A percentile compares a stretch with the other conserved stretches of the same genome.
phyloP scores from a whole-genome alignment of 225 moss, liverwort and hornwort species.

The Sphagnum contortum region DNA sequence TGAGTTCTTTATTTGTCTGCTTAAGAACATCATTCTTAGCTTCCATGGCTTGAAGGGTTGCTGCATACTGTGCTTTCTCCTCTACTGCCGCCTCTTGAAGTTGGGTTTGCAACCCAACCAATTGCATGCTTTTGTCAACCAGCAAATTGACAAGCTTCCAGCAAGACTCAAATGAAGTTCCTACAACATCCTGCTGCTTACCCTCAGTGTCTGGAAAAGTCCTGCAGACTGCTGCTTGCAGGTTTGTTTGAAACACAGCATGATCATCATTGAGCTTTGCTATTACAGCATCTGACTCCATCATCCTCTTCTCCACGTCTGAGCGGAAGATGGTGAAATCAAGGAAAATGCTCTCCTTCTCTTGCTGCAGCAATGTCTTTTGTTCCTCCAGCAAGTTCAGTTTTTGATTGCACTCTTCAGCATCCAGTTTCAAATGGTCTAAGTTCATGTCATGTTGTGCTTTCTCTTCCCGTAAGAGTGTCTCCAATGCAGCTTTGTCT shows the following conservation, averaged over 20 bases:
- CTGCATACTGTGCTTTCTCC: constrained; percentile 11
- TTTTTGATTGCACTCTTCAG: too few species aligned
- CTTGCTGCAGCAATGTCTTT: constrained; percentile 1
- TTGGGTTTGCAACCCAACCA: constrained; percentile 13
- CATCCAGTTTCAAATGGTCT: too few species aligned
- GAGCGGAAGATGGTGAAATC: too few species aligned
- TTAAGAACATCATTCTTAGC: constrained; percentile 2
- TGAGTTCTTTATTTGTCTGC: constrained; percentile 3
- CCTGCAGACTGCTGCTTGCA: constrained; percentile 32
- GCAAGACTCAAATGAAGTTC: constrained; percentile 23
- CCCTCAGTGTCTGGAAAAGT: constrained; percentile 27
- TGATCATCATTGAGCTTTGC: constrained; percentile 12
- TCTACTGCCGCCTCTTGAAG: constrained; percentile 6
- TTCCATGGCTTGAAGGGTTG: constrained; percentile 6
- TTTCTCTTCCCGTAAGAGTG: too few species aligned
- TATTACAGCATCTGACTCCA: background rate
- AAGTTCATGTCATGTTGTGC: too few species aligned
- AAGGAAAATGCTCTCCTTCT: too few species aligned
- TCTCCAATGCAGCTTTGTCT: constrained; percentile 4
- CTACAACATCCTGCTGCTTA: constrained; percentile 20
- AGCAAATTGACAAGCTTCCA: constrained; percentile 32
- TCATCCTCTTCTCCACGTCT: too few species aligned
- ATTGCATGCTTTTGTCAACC: constrained; percentile 22
- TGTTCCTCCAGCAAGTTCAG: constrained; percentile 1
- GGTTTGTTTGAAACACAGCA: constrained; percentile 23